phyloP scores from a whole-genome alignment of 768 basidiomycete species.

The Erythrobasidium yunnanense region DNA sequence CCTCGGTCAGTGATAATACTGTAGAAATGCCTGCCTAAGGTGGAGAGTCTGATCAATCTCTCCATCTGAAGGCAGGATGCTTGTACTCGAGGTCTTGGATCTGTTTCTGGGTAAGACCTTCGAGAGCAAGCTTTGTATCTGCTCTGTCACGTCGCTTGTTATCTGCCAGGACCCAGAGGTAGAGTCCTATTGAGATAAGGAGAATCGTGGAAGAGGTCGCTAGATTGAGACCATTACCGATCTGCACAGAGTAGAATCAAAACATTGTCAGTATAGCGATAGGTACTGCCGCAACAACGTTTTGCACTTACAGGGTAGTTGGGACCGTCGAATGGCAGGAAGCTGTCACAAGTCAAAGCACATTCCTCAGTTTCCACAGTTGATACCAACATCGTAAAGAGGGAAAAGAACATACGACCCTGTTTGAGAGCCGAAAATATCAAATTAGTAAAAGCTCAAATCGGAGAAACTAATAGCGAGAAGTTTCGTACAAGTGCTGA shows the following conservation, averaged over 20 bases:
- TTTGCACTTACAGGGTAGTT: not conserved
- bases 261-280: not conserved
- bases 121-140: not conserved
- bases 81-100: conserved; percentile 12
- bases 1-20: too few species aligned
- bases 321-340: conserved; percentile 16
- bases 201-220: not conserved
- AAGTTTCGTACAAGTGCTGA: not conserved
- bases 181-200: not conserved
- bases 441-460: conserved; percentile 8
- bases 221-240: conserved; percentile 12
- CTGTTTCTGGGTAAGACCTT: not conserved
- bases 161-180: not conserved
- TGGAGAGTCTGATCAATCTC: too few species aligned
- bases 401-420: not conserved
- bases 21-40: too few species aligned
- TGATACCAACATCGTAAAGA: not conserved
- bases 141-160: conserved; percentile 2
- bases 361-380: too few species aligned
- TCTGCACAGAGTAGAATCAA: not conserved
- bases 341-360: too few species aligned
- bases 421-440: not conserved
- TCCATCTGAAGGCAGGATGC: conserved; percentile 13
- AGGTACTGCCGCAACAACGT: not conserved
- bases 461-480: not conserved